Evolutionary conservation across 140 eudicot genomes (phyloP), one percentile per base, ranked within the genome.

Genomic region (Cichorium intybus): DNA sequence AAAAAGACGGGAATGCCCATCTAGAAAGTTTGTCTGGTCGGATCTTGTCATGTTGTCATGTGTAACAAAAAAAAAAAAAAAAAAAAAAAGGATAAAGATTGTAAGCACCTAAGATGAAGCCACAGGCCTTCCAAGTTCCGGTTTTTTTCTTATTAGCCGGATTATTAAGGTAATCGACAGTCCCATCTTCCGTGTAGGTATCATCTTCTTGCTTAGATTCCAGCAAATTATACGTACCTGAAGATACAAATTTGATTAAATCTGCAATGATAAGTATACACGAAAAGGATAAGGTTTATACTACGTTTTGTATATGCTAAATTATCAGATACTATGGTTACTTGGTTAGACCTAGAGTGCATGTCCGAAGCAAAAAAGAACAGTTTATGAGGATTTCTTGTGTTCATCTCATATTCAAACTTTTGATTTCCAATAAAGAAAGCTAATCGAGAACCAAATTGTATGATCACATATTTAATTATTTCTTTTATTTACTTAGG

Each of bases 51-150:
- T n/a, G n/a, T n/a, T n/a, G 12, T 7, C 41, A 1, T 7, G 41
- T 34, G 41, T 34, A 34, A 34, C 12, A 39, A 10, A 10, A 3
- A 2, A 0, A 2, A 5, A 4, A 39, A 10, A 10, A 3, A 2
- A 0, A 2, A 5, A 4, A 3, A 0, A 11, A 46, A 26, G 31
- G 21, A 60, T 18, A 56, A 41, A 58, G 46, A 50, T 47, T 5
- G n/a, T 43, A 63, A 54, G 22, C 53, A 83, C 90, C 89, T 63
- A 86, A 78, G 57, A 86, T 86, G 74, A 77, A 83, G 62, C 79
- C 76, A 45, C 87, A 86, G 0, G 89, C 95, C 72, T 75, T 86
- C 95, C 95, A 86, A 24, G 68, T 80, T 56, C 95, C 95, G 5
- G 95, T 82, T 69, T 72, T 83, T 57, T 43, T 68, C 82, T 78